Evolutionary conservation across 2,329 filamentous ascomycete species (phyloP), one percentile per base, ranked within the genome.

Genomic region (Curvularia hawaiiensis): DNA sequence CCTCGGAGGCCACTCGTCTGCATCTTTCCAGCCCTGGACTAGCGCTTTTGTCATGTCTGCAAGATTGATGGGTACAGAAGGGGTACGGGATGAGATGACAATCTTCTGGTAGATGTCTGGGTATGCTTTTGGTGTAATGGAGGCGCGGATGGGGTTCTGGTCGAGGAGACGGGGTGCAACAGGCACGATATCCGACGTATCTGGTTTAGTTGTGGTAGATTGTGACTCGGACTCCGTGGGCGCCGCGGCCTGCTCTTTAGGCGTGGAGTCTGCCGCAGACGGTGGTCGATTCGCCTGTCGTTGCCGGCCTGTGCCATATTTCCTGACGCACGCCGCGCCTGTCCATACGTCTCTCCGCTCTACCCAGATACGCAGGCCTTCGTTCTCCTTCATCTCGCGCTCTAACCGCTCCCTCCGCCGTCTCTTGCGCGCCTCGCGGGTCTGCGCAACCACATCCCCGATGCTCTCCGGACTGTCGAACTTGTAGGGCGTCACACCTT

Each of bases 21-120:
- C 91, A 40, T 91, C 84, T 76, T 96, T 96, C 94, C 94, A 97
- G 43, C 94, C 94, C 28, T 89, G 84, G 0, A 98, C 92, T 63
- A 94, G 90, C 12, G 91, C 87, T 10, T 87, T 84, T 22, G 91
- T 86, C 79, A 97, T 88, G 67, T 96, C 91, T 30, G 84, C 80
- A 0, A 98, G 84, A 67, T 97, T 97, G 70, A 97, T 90, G 3
- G 94, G 94, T 16, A 96, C 91, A 1, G 90, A 89, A 0, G 94
- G 94, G 3, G 92, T 91, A 62, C 95, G 84, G 38, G 83, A 85
- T 69, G 94, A 88, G 0, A 92, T 75, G 41, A 97, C 88, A 50
- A 97, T 89, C 77, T 97, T 97, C 72, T 90, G 89, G 80, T 96
- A 97, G 55, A 98, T 91, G 46, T 89, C 90, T 0, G 88, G 80